These are phyloP conservation scores for Ganoderma sinense DNA, from an alignment of 1,284 basidiomycete genomes.

Conservation along the genomic window DNA sequence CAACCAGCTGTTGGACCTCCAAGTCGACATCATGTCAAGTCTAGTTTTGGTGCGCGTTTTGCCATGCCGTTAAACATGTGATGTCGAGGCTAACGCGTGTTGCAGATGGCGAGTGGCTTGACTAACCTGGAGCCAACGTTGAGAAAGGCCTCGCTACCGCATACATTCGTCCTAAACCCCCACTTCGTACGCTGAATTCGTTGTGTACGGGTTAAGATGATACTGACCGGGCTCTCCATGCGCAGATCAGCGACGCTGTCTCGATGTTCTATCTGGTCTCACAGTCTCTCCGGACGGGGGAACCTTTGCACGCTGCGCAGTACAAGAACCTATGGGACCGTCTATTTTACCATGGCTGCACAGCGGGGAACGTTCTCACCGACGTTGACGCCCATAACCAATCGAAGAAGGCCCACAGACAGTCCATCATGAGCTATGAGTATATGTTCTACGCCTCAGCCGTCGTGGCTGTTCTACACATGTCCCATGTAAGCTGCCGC, in stretches of 20 bases:
- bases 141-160: constrained; percentile 47
- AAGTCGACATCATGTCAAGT: constrained; percentile 51
- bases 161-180: constrained; percentile 55
- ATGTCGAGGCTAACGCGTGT: not conserved
- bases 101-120: constrained; percentile 51
- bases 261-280: constrained; percentile 53
- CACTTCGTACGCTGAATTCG: constrained; percentile 47
- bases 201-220: not conserved
- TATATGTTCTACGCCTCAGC: constrained; percentile 57
- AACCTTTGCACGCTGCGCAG: constrained; percentile 54
- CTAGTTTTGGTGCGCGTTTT: constrained; percentile 47
- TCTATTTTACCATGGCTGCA: constrained; percentile 49
- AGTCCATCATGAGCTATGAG: constrained; percentile 43
- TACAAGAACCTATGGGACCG: constrained; percentile 52
- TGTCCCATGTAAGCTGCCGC: constrained; percentile 46
- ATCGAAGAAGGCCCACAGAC: constrained; percentile 36
- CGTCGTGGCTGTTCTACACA: constrained; percentile 52
- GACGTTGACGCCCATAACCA: constrained; percentile 22
- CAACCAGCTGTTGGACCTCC: constrained; percentile 46
- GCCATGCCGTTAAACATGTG: not conserved
- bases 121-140: constrained; percentile 47
- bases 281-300: constrained; percentile 54
- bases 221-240: not conserved
- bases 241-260: constrained; percentile 54
- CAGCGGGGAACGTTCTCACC: constrained; percentile 16